phyloP scores from a whole-genome alignment of 805 yeast species.

The Candida schatavii region DNA sequence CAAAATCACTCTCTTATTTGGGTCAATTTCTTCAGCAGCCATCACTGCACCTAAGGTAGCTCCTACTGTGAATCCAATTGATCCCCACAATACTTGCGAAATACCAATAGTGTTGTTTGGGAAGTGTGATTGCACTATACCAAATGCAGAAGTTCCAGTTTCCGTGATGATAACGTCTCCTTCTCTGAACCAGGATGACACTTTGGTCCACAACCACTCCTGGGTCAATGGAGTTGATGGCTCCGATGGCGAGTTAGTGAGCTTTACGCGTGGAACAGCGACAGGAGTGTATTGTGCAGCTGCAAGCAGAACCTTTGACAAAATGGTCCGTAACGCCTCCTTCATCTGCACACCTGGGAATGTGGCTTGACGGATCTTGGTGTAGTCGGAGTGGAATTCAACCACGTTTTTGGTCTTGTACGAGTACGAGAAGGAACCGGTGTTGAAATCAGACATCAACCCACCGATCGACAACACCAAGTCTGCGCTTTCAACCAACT shows the following conservation, averaged over 20 bases:
- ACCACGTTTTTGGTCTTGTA: slow-evolving; percentile 37
- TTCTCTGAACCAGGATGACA: slow-evolving; percentile 59
- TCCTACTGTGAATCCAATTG: slow-evolving; percentile 70
- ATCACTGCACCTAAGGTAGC: slow-evolving; percentile 66
- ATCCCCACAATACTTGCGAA: slow-evolving; percentile 75
- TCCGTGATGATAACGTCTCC: slow-evolving; percentile 69
- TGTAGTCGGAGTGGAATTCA: slow-evolving; percentile 42
- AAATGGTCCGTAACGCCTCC: slow-evolving; percentile 45
- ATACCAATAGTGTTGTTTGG: slow-evolving; percentile 62
- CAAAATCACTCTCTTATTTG: slow-evolving; percentile 58
- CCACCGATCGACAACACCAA: slow-evolving; percentile 37
- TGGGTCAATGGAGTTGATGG: slow-evolving; percentile 41
- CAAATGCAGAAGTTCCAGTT: slow-evolving; percentile 76
- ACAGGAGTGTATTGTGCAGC: slow-evolving; percentile 46
- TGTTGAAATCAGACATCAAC: slow-evolving; percentile 39
- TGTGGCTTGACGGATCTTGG: slow-evolving; percentile 37
- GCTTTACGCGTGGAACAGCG: slow-evolving; percentile 53
- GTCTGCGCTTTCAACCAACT: slow-evolving; percentile 36
- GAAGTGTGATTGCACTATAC: slow-evolving; percentile 64
- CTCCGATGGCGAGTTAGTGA: slow-evolving; percentile 42
- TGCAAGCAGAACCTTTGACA: slow-evolving; percentile 33
- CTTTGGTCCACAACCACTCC: slow-evolving; percentile 67
- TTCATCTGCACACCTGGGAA: slow-evolving; percentile 43
- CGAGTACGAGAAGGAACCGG: slow-evolving; percentile 39
- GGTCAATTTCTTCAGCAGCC: slow-evolving; percentile 64